Conservation (phyloP, 2,329 filamentous ascomycete genomes). For the Aspergillus brunneoviolaceus region DNA sequence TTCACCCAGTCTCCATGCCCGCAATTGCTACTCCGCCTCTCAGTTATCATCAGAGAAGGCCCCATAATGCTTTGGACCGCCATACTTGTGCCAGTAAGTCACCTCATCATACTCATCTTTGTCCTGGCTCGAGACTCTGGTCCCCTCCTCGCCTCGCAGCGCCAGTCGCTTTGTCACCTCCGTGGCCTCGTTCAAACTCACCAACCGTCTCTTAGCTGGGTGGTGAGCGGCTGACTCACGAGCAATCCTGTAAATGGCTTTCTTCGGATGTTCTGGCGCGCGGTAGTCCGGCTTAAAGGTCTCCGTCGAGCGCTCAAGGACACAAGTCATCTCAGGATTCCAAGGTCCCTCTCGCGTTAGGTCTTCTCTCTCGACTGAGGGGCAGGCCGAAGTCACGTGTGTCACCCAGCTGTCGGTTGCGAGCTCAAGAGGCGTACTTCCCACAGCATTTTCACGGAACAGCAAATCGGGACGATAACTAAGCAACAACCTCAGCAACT, state of each 20-base stretch:
- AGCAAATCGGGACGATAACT: conserved; percentile 59
- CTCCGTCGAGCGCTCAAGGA: conserved; percentile 1
- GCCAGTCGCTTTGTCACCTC: conserved; percentile 57
- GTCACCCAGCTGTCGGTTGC: conserved; percentile 30
- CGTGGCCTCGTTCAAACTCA: conserved; percentile 60
- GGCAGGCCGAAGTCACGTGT: conserved; percentile 16
- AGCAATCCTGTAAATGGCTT: conserved; percentile 40
- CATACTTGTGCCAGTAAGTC: neutral
- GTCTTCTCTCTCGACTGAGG: conserved; percentile 6
- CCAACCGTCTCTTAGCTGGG: conserved; percentile 51
- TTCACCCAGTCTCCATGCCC: too few species aligned
- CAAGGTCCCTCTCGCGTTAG: neutral
- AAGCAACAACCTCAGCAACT: conserved; percentile 56
- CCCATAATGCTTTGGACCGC: neutral
- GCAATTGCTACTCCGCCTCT: too few species aligned
- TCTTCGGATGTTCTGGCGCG: conserved; percentile 3
- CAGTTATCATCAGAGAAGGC: neutral
- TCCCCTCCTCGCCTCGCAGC: conserved; percentile 7
- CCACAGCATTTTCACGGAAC: conserved; percentile 72
- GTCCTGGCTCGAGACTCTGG: neutral
- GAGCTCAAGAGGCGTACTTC: conserved; percentile 67
- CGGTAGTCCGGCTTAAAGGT: conserved; percentile 12
- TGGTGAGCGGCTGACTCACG: conserved; percentile 25
- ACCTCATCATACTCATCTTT: conserved; percentile 12
- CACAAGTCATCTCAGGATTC: neutral